Base-by-base conservation (phyloP, 345 rosid species). In the Citrus mangshanensis region DNA sequence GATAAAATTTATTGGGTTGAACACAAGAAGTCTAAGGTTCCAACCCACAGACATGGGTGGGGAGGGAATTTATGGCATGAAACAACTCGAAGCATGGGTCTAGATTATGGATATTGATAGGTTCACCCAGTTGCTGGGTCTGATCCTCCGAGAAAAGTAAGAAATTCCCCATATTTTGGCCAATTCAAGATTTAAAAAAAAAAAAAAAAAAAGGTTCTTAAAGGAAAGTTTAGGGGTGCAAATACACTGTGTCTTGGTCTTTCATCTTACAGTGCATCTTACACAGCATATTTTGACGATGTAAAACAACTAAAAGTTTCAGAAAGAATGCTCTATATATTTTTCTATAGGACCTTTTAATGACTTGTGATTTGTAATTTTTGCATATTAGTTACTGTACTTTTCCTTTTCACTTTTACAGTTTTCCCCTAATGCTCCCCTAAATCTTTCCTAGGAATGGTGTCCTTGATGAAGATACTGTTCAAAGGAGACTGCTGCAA, bases 401-500 rank as follows among this genome's bases (percentile, higher is more conserved):
- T 24, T 30, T 73, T 3, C 60, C 9, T 27, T 58, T 38, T 28
- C 35, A 4, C 37, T 24, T 30, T 68, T 8, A 63, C 19, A 30
- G 19, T 63, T 19, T 40, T 6, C 58, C 2, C 56, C 63, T 62
- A n/a, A 63, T 66, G 66, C 66, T 28, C 5, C 38, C 9, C 42
- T 62, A 37, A 42, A 25, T 78, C 18, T 68, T 78, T 74, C 55
- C 40, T 78, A 91, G 95, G 88, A 82, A 79, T 64, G 71, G 46
- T 35, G 82, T 37, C 56, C 81, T 37, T 58, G 49, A 78, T 76
- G 80, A 80, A 68, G 78, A 80, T 82, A 80, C 78, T 76, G 78
- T 78, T 79, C 83, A 72, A 68, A 78, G 88, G 82, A 84, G 85
- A 77, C 75, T 59, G 80, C 87, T 89, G 81, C 73, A 32, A 77